Conservation (phyloP, 768 basidiomycete genomes). For the Megacollybia marginata region DNA sequence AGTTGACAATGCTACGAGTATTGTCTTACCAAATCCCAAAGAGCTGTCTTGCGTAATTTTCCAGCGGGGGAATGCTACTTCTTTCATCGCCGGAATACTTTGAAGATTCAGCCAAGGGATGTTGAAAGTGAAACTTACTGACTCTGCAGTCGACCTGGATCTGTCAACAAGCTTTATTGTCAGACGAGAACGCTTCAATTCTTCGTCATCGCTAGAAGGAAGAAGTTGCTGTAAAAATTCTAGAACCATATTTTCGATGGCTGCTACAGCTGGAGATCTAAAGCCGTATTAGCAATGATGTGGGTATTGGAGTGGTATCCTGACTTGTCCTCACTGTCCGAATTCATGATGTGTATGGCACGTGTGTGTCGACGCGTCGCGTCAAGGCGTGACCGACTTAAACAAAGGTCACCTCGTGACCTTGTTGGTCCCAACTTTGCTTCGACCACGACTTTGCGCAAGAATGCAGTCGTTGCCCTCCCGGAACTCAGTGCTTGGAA, state of each 20-base stretch:
- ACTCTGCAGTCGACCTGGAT: constrained; percentile 7
- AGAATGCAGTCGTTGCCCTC: constrained; percentile 35
- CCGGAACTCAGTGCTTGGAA: constrained; percentile 46
- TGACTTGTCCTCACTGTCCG: no score
- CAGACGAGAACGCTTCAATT: neutral
- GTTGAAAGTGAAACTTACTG: no score
- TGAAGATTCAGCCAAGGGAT: neutral
- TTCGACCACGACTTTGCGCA: constrained; percentile 3
- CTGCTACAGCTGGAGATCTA: constrained; percentile 1
- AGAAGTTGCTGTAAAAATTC: neutral
- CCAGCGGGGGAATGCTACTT: constrained; percentile 19
- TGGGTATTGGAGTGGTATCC: no score
- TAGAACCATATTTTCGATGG: neutral
- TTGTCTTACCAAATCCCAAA: no score
- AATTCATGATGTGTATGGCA: no score
- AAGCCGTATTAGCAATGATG: no score
- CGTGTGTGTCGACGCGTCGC: constrained; percentile 30
- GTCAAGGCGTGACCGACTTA: constrained; percentile 28
- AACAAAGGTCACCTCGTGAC: constrained; percentile 6
- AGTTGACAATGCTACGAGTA: neutral
- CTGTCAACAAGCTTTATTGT: neutral
- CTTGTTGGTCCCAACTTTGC: constrained; percentile 7
- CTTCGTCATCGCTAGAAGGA: neutral
- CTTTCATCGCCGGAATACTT: constrained; percentile 14
- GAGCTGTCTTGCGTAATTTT: no score